Evolutionary conservation across 2,329 filamentous ascomycete genomes (phyloP), one percentile per base, ranked within the genome.

Genomic region (Diaporthe sp.): DNA sequence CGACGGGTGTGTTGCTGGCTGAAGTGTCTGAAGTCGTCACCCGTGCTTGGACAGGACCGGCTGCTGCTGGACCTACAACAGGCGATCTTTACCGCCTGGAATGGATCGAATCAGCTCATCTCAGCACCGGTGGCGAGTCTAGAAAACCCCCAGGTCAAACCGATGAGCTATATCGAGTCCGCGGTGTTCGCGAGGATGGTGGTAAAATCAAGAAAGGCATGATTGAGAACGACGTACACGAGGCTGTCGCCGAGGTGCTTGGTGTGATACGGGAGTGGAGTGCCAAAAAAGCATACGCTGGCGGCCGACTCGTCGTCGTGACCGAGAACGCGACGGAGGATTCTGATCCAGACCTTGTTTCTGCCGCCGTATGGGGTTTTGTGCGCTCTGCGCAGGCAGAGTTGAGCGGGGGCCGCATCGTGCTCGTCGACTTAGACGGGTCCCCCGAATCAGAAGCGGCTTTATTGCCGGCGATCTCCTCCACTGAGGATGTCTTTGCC

Each of bases 391-490:
- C 65, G 1, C 65, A 69, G 15, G 65, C 65, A 28, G 65, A 69
- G n/a, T n/a, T 55, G 3, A 31, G 65, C n/a, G 65, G 65, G 17
- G 10, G 49, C 10, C 65, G 49, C 4, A 42, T 69, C 34, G 34
- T 69, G 15, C 65, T 69, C n/a, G 37, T 69, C 42, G 65, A 69
- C n/a, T 28, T 69, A n/a, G 65, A 69, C n/a, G 65, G 65, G 7
- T 42, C 49, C 19, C 1, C 34, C 15, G 31, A 69, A 34, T 69
- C 65, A 39, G 65, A 69, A 22, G 34, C 7, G 49, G 34, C 49
- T 8, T n/a, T 69, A 1, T 4, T 31, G 4, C 9, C 65, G 12
- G 65, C n/a, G 1, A 19, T 69, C 15, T 15, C 34, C 15, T 69
- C 49, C 31, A 4, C 2, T 1, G 49, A 69, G 46, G 49, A 53